Evolutionary conservation across 148 eudicot species (phyloP), one percentile per base, ranked within the genome.

Genomic region (Persicaria tinctoria): DNA sequence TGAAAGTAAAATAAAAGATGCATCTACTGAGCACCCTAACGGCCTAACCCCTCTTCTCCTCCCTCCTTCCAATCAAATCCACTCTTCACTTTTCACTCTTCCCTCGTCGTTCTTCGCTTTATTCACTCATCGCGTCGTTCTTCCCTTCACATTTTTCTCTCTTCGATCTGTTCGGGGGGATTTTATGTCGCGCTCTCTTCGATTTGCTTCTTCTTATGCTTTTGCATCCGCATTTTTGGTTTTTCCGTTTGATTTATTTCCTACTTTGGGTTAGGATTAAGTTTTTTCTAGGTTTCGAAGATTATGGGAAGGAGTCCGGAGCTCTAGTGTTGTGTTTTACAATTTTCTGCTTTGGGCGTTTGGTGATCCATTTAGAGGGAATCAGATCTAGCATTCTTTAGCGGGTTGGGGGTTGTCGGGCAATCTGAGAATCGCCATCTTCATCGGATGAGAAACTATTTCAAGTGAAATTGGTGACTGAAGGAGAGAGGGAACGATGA

Each of bases 401-500:
- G 78, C 78, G 59, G 60, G 74, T 45, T 62, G 51, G 66, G 70
- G 73, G 56, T 76, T 71, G 81, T 72, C 60, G 76, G 72, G 75
- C 74, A 73, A 78, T n/a, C 76, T 76, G 74, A 47, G 79, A 13
- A 57, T 73, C 70, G 80, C 78, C 81, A 82, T 7, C 85, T 82
- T 74, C 87, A 90, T 78, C 82, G 82, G 51, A 84, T 81, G 86
- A 73, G 76, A 83, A 76, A 79, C 79, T 48, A 46, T 18, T 14
- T 54, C 50, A 51, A 47, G 68, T 46, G 57, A 38, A 23, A 46
- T 70, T 46, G 73, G 23, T 17, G 51, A 57, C 14, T 23, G 12
- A 17, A 66, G 27, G 54, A 16, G 59, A 45, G 74, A 71, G 70
- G 83, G 75, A 82, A 87, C 88, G 92, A 95, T 92, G 97, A 95